A percentile compares a stretch with the other conserved stretches of the same genome.
Conservation (phyloP, 805 yeast genomes). For the Candida sphagnicola region DNA sequence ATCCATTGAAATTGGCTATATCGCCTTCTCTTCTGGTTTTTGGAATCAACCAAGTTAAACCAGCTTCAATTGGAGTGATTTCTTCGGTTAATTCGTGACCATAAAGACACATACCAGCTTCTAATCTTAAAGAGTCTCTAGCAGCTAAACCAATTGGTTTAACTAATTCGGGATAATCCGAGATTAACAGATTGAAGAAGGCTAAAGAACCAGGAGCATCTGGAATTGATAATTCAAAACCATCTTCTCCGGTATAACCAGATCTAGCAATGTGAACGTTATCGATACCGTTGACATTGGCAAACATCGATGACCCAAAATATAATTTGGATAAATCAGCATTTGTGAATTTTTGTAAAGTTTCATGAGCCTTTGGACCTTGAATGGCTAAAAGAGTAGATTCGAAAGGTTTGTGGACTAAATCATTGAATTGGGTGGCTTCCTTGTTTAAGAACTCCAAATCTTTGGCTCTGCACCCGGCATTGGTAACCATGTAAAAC, state of each 20-base stretch:
- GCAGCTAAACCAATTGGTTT: conserved; percentile 97
- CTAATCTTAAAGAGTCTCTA: conserved; percentile 89
- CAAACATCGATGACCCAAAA: conserved; percentile 67
- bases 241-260: conserved; percentile 98
- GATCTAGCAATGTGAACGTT: conserved; percentile 83
- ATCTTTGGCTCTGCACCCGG: conserved; percentile 89
- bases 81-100: conserved; percentile 85
- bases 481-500: conserved; percentile 91
- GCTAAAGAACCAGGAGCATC: conserved; percentile 45
- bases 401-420: conserved; percentile 47
- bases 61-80: conserved; percentile 84
- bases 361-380: conserved; percentile 80
- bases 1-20: conserved; percentile 67
- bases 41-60: conserved; percentile 86
- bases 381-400: conserved; percentile 86
- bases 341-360: conserved; percentile 60
- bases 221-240: conserved; percentile 86
- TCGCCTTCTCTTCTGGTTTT: conserved; percentile 61
- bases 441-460: conserved; percentile 56
- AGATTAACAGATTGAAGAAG: conserved; percentile 59
- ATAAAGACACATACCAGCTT: conserved; percentile 97
- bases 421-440: conserved; percentile 34
- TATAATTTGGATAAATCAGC: conserved; percentile 56
- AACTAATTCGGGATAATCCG: conserved; percentile 49
- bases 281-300: conserved; percentile 37